Base-by-base conservation (phyloP, 1,284 basidiomycete species). In the Sphagnurus paluster region DNA sequence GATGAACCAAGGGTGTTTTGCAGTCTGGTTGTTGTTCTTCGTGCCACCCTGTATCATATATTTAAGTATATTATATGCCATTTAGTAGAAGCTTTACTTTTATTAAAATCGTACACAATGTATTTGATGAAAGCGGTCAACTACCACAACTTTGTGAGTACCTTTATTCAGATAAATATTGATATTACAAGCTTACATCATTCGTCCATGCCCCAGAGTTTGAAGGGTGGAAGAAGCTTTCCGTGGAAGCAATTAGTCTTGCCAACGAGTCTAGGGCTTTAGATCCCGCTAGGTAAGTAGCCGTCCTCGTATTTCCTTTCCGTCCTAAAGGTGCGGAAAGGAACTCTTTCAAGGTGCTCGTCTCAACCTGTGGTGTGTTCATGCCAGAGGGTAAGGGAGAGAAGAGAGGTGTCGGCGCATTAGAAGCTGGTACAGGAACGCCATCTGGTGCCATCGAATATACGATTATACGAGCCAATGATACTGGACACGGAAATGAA, bases 391-490 rank as follows among this genome's bases (percentile, higher is more conserved):
- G 73, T 28, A 78, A 60, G 0, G 87, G 87, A 8, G 86, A 87
- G 53, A 81, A 78, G 48, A 78, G 59, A 1, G 84, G 84, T 2
- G 82, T 84, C 1, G 78, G 74, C 2, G 76, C 69, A 55, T 68
- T 75, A 1, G 75, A 76, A 7, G 66, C 52, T 2, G 74, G 82
- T 2, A 80, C 78, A 5, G 82, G 76, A 5, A 74, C 59, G 1
- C 83, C 79, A 61, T 97, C 93, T 25, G 80, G 79, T 1, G 85
- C 74, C 84, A 96, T 96, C 4, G 90, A 94, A 66, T 93, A 95
- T 5, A 96, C 87, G 52, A 97, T 89, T 48, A 96, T 88, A 33
- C 82, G 78, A 2, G 93, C 92, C 44, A 97, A 73, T 7, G 90
- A 92, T 43, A 80, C 83, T 91, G 64, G n/a, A 47, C 29, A 42